Conservation (phyloP, 2,329 filamentous ascomycete genomes). For the Elsinoe batatas region DNA sequence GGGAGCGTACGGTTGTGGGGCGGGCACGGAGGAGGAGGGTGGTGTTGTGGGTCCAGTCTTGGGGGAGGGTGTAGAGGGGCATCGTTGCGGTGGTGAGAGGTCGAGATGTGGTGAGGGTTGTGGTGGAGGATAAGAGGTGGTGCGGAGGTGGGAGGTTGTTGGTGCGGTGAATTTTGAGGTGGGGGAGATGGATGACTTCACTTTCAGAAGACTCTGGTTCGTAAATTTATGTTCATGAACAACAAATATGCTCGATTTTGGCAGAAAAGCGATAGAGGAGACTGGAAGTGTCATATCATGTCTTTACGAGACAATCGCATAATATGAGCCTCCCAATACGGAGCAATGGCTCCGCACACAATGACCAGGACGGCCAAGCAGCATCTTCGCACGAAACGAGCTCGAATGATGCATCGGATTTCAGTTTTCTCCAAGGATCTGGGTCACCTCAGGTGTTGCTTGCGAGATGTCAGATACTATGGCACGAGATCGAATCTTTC, state of each 20-base stretch:
- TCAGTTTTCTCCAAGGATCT: background rate
- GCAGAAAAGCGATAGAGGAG: background rate
- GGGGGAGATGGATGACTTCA: slow-evolving; percentile 1
- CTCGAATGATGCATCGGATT: background rate
- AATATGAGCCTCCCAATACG: slow-evolving; percentile 10
- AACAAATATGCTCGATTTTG: background rate
- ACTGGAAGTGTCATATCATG: background rate
- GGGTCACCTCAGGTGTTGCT: slow-evolving; percentile 24
- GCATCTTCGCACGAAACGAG: background rate
- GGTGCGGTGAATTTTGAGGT: slow-evolving; percentile 6
- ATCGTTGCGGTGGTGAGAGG: slow-evolving; percentile 39
- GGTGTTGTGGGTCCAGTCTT: slow-evolving; percentile 88
- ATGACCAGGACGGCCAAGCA: background rate
- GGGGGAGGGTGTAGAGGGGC: slow-evolving; percentile 70
- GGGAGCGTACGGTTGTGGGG: slow-evolving; percentile 61
- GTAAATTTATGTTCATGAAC: background rate
- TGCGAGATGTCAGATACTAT: slow-evolving; percentile 29
- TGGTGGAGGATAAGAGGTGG: background rate
- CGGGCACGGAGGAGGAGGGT: slow-evolving; percentile 75
- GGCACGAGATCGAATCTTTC: slow-evolving; percentile 34
- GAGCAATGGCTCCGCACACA: slow-evolving; percentile 3
- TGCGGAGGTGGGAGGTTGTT: background rate
- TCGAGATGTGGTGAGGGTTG: background rate
- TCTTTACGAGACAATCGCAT: background rate
- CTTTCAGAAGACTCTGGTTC: background rate